phyloP scores from a whole-genome alignment of 257 asterid species.

The Mitragyna speciosa region DNA sequence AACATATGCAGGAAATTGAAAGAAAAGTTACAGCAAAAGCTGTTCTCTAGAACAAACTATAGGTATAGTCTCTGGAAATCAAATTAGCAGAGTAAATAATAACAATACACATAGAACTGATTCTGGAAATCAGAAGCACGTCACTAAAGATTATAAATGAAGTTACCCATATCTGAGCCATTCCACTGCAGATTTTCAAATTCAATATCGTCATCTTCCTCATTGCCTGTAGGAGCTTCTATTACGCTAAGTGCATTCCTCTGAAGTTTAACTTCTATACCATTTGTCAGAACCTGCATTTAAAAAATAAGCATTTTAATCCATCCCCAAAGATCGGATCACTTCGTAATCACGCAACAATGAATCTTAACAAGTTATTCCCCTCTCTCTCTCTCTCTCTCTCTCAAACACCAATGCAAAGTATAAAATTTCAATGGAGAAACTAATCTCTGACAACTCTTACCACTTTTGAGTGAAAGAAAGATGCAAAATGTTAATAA shows the following conservation, averaged over 20 bases:
- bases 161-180: conserved; percentile 56
- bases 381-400: background rate
- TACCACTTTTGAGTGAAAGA: background rate
- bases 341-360: background rate
- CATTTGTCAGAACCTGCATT: conserved; percentile 83
- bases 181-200: conserved; percentile 74
- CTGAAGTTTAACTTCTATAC: conserved; percentile 91
- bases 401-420: background rate
- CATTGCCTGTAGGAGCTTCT: conserved; percentile 91
- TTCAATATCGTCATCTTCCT: conserved; percentile 75
- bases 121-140: background rate
- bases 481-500: background rate
- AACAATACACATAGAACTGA: background rate
- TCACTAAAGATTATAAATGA: background rate
- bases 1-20: no score
- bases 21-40: no score
- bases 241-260: conserved; percentile 87
- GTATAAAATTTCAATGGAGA: background rate
- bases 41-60: no score
- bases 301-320: background rate
- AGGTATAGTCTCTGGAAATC: no score
- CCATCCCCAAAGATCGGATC: background rate
- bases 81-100: background rate
- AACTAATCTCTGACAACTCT: background rate
- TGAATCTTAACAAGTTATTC: background rate